These are phyloP conservation scores for Solanum pinnatisectum DNA, from an alignment of 257 asterid species.

Conservation along the genomic window DNA sequence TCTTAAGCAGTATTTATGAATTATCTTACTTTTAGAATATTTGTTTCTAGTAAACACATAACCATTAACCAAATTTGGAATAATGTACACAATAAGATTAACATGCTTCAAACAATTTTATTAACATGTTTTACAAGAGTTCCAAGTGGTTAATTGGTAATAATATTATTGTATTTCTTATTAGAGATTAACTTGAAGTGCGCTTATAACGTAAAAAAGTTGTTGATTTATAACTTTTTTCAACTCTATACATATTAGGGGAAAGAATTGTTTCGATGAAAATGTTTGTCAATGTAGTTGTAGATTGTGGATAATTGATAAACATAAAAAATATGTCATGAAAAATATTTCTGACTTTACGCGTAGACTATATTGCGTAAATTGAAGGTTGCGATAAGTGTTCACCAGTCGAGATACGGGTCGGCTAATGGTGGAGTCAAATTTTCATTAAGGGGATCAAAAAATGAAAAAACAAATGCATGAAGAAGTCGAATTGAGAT, in stretches of 20 bases:
- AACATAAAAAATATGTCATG: neutral
- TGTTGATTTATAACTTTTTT: neutral
- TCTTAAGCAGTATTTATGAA: neutral
- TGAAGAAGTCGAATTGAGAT: fast-evolving
- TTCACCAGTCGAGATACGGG: neutral
- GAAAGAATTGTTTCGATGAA: neutral
- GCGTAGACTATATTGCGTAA: too few relatives aligned
- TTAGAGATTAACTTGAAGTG: neutral
- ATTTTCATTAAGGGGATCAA: too few relatives aligned
- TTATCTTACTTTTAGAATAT: neutral
- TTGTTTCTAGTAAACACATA: neutral
- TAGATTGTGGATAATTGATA: neutral
- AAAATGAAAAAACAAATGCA: too few relatives aligned
- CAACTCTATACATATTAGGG: neutral
- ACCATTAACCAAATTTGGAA: neutral
- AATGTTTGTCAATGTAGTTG: neutral
- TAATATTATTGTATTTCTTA: too few relatives aligned
- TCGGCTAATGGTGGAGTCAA: too few relatives aligned
- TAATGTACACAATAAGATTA: neutral
- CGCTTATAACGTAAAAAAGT: neutral
- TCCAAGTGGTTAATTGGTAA: neutral
- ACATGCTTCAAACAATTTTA: neutral
- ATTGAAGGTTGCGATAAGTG: neutral
- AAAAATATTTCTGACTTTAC: neutral
- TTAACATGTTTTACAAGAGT: neutral